A percentile compares a stretch with the other conserved stretches of the same genome.
These are phyloP conservation scores for Hyaloscypha variabilis DNA, from an alignment of 495 filamentous ascomycete species.

Conservation along the genomic window DNA sequence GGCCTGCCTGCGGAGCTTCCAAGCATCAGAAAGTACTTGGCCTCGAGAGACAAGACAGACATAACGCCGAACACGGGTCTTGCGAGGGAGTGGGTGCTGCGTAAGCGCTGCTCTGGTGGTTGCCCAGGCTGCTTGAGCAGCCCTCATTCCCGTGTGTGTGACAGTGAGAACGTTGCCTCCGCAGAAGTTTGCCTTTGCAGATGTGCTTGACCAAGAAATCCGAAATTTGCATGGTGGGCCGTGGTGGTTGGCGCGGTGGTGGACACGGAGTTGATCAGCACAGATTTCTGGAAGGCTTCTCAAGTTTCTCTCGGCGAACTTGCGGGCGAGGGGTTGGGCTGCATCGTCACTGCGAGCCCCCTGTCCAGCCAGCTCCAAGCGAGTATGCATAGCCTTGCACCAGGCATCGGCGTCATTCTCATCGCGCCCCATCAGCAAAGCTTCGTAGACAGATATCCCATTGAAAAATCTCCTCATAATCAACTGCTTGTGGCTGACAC, in stretches of 20 bases:
- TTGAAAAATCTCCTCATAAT: neutral
- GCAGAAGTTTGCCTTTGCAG: neutral
- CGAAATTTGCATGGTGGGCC: neutral
- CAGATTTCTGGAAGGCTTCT: neutral
- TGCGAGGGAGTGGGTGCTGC: neutral
- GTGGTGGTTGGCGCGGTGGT: too few relatives aligned
- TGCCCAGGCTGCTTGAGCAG: neutral
- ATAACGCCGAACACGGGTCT: neutral
- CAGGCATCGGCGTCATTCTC: neutral
- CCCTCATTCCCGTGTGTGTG: neutral
- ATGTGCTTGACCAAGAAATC: neutral
- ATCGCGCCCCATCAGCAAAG: neutral
- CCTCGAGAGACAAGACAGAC: conserved; percentile 5
- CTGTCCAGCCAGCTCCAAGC: neutral
- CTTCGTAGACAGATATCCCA: neutral
- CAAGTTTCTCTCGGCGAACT: too few relatives aligned
- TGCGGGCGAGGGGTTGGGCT: neutral
- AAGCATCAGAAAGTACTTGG: conserved; percentile 10
- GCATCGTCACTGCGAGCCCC: neutral
- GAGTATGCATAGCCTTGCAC: neutral
- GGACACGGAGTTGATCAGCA: neutral
- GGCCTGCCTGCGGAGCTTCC: neutral
- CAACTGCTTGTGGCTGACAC: conserved; percentile 12
- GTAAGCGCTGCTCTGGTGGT: conserved; percentile 21
- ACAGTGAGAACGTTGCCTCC: neutral